These are phyloP conservation scores for Coix lacrymajobi DNA, from an alignment of 176 grass and related monocot species.

Conservation along the genomic window DNA sequence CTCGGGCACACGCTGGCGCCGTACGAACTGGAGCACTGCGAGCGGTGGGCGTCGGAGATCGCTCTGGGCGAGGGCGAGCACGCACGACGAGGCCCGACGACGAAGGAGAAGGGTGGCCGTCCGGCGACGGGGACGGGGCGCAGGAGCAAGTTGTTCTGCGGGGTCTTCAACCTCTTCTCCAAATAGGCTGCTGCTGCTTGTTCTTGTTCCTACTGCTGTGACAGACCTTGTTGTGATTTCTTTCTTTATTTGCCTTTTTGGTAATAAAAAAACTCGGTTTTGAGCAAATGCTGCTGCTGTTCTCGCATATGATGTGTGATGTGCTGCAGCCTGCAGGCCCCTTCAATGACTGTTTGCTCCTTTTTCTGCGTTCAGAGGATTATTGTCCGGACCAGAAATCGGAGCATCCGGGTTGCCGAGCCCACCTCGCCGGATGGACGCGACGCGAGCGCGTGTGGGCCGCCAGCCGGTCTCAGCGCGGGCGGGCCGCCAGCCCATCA, in stretches of 20 bases:
- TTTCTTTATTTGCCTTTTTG: background rate
- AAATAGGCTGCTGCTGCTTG: background rate
- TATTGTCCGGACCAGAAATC: too few species aligned
- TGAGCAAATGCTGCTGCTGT: too few species aligned
- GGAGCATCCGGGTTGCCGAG: too few species aligned
- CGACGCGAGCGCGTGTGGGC: too few species aligned
- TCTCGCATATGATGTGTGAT: too few species aligned
- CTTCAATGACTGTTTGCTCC: too few species aligned
- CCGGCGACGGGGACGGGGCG: background rate
- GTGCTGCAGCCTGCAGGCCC: too few species aligned
- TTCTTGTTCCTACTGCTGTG: background rate
- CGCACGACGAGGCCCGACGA: background rate
- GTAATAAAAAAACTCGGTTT: background rate
- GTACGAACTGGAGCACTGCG: constrained; percentile 23
- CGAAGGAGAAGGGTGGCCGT: background rate
- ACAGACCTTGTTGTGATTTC: background rate
- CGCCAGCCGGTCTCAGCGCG: too few species aligned
- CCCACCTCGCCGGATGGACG: too few species aligned
- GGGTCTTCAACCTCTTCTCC: background rate
- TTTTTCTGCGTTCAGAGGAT: background rate
- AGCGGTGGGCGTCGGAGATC: constrained; percentile 1
- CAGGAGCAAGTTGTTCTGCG: background rate
- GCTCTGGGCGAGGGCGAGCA: background rate
- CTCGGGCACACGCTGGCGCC: constrained; percentile 26
- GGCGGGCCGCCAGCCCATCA: background rate